Evolutionary conservation across 441 rosid genomes (phyloP).

Genomic region (Syzygium malaccense): DNA sequence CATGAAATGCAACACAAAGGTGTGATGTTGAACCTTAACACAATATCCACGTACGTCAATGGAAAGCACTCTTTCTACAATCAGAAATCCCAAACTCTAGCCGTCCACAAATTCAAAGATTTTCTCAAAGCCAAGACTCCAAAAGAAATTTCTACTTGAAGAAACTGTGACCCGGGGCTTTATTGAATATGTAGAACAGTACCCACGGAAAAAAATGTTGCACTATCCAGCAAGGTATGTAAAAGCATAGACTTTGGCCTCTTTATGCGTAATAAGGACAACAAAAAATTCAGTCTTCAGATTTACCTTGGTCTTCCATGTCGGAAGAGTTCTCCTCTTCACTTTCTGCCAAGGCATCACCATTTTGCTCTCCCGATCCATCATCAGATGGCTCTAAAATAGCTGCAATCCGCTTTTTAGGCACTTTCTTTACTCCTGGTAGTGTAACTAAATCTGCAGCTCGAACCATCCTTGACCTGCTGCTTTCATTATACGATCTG

Average conservation of each 20-base stretch:
- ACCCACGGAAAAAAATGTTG: background rate
- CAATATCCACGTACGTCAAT: background rate
- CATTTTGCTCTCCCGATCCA: constrained; percentile 55
- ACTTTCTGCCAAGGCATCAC: constrained; percentile 36
- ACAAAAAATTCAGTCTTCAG: background rate
- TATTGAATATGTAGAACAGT: background rate
- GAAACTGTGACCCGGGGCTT: background rate
- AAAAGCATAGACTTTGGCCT: background rate
- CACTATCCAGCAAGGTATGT: background rate
- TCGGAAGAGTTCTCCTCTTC: constrained; percentile 65
- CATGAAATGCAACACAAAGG: background rate
- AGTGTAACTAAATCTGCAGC: constrained; percentile 78
- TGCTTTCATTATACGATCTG: constrained; percentile 68
- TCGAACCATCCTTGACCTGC: constrained; percentile 64
- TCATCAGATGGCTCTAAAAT: constrained; percentile 67
- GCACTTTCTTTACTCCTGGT: constrained; percentile 81
- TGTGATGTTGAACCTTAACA: background rate
- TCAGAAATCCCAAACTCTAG: background rate
- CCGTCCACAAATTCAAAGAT: background rate
- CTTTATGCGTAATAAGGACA: background rate
- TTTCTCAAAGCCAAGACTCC: background rate
- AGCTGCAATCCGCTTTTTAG: constrained; percentile 77
- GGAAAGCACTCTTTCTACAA: background rate
- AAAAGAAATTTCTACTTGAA: background rate
- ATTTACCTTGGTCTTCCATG: constrained; percentile 55